phyloP scores from a whole-genome alignment of 2,329 filamentous ascomycete species.

The Fusarium stilboides region DNA sequence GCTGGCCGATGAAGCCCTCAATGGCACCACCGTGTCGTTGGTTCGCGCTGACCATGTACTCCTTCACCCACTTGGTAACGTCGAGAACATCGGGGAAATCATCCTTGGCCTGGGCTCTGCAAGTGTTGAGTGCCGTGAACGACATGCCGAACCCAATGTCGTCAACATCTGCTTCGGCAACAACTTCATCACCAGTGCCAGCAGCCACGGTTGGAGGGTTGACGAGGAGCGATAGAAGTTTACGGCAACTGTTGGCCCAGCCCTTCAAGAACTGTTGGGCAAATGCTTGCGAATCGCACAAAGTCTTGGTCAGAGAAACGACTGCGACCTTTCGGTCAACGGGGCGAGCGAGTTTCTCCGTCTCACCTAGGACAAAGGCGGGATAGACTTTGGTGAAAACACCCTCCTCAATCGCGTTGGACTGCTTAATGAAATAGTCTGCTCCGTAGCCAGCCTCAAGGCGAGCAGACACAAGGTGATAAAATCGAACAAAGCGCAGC shows the following conservation, averaged over 20 bases:
- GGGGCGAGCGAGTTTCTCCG: constrained; percentile 88
- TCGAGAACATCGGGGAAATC: constrained; percentile 89
- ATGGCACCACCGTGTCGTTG: constrained; percentile 79
- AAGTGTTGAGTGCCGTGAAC: constrained; percentile 94
- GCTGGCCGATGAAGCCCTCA: constrained; percentile 78
- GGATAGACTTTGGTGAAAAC: constrained; percentile 91
- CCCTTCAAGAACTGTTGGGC: constrained; percentile 87
- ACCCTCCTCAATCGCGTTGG: constrained; percentile 84
- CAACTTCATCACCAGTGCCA: constrained; percentile 79
- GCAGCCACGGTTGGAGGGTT: constrained; percentile 82
- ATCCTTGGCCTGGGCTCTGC: constrained; percentile 80
- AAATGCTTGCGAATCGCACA: constrained; percentile 89
- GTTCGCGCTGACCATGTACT: constrained; percentile 84
- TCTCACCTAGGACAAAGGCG: constrained; percentile 87
- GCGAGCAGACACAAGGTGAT: constrained; percentile 88
- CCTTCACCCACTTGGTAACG: constrained; percentile 86
- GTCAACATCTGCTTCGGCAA: constrained; percentile 91
- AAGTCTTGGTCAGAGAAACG: constrained; percentile 91
- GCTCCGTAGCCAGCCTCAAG: constrained; percentile 86
- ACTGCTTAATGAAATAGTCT: constrained; percentile 90
- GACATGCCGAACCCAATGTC: constrained; percentile 95
- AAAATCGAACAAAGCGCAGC: constrained; percentile 91
- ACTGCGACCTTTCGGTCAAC: constrained; percentile 95
- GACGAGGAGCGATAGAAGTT: constrained; percentile 89
- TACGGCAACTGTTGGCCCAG: constrained; percentile 91